phyloP scores from a whole-genome alignment of 2,329 filamentous ascomycete species.

The Colletotrichum brevisporum region DNA sequence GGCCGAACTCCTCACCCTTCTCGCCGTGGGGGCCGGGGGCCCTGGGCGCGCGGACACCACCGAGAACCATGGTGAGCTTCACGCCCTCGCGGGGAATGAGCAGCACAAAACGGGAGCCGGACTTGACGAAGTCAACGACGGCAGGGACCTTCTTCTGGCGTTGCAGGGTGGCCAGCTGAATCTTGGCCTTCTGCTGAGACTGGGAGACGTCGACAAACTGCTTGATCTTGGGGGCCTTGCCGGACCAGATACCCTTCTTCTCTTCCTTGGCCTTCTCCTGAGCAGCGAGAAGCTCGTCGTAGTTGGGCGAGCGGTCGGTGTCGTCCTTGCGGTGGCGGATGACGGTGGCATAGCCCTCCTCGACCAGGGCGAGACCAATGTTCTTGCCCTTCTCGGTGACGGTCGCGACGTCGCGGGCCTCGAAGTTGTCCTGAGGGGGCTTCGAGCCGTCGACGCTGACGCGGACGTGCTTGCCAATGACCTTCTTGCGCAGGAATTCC shows the following conservation, averaged over 20 bases:
- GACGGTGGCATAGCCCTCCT: conserved; percentile 93
- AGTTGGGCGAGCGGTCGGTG: conserved; percentile 92
- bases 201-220: conserved; percentile 93
- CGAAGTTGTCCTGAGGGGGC: conserved; percentile 89
- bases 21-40: conserved; percentile 82
- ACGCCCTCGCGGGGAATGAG: conserved; percentile 92
- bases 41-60: conserved; percentile 90
- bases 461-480: conserved; percentile 96
- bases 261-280: conserved; percentile 88
- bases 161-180: conserved; percentile 88
- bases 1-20: conserved; percentile 92
- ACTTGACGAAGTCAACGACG: conserved; percentile 97
- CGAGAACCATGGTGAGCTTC: conserved; percentile 95
- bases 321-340: conserved; percentile 97
- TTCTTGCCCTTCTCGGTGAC: conserved; percentile 89
- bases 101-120: conserved; percentile 94
- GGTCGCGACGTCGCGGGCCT: conserved; percentile 94
- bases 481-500: conserved; percentile 91
- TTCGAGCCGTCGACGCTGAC: conserved; percentile 92
- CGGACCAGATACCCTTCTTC: conserved; percentile 94
- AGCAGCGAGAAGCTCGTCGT: conserved; percentile 87
- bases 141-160: conserved; percentile 94
- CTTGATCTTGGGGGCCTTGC: conserved; percentile 87
- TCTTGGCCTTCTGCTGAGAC: conserved; percentile 93
- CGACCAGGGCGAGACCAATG: conserved; percentile 85